phyloP scores from a whole-genome alignment of 2,329 filamentous ascomycete genomes.

The Orbilia oligospora region DNA sequence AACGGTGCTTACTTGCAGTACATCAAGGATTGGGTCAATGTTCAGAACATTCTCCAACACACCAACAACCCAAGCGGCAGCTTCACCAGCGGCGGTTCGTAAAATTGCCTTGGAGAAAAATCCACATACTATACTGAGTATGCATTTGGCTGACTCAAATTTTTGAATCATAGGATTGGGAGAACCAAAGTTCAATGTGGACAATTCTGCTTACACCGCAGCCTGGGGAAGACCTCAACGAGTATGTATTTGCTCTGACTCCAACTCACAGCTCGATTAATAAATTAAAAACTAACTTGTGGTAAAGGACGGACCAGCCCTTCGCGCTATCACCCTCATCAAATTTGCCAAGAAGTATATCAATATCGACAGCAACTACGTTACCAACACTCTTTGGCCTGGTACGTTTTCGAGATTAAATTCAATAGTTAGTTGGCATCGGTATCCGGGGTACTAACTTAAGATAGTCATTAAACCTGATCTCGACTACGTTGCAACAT shows the following conservation, averaged over 20 bases:
- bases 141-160: slow-evolving; percentile 62
- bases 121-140: background rate
- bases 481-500: slow-evolving; percentile 68
- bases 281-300: slow-evolving; percentile 12
- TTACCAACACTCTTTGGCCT: slow-evolving; percentile 66
- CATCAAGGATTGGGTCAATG: slow-evolving; percentile 51
- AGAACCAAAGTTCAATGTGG: slow-evolving; percentile 68
- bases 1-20: slow-evolving; percentile 55
- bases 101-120: background rate
- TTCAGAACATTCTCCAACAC: slow-evolving; percentile 43
- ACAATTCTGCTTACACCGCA: slow-evolving; percentile 65
- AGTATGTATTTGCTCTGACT: slow-evolving; percentile 14
- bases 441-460: slow-evolving; percentile 17
- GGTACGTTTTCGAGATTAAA: slow-evolving; percentile 57
- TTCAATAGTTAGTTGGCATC: background rate
- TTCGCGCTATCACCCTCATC: slow-evolving; percentile 69
- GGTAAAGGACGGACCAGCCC: slow-evolving; percentile 67
- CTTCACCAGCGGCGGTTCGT: slow-evolving; percentile 44
- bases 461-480: slow-evolving; percentile 65
- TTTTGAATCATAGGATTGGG: slow-evolving; percentile 65
- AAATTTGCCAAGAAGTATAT: slow-evolving; percentile 68
- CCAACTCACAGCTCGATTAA: background rate
- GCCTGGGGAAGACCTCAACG: slow-evolving; percentile 68
- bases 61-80: slow-evolving; percentile 63
- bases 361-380: slow-evolving; percentile 63